Conservation (phyloP, 2,329 filamentous ascomycete species). For the Fusarium humuli region DNA sequence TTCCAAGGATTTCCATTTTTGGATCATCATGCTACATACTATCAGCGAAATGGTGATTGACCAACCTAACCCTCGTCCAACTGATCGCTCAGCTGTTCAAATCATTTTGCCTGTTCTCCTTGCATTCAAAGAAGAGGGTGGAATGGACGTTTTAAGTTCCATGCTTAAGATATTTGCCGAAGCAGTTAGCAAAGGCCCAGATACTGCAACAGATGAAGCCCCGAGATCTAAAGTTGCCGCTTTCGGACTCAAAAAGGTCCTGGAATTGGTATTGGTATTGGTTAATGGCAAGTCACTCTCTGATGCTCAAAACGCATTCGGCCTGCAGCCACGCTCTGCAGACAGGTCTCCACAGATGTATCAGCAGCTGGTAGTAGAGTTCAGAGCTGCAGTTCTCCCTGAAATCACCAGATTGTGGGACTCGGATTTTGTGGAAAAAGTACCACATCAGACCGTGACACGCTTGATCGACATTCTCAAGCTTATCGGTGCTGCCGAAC, state of each 20-base stretch:
- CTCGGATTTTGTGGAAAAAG: constrained; percentile 83
- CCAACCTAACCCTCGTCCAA: constrained; percentile 58
- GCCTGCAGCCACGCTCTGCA: constrained; percentile 54
- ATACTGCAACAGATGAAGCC: constrained; percentile 60
- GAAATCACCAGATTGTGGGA: constrained; percentile 85
- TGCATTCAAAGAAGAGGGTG: constrained; percentile 85
- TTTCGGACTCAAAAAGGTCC: constrained; percentile 80
- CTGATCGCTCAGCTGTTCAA: constrained; percentile 62
- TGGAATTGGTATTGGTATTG: constrained; percentile 82
- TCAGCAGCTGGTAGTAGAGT: constrained; percentile 85
- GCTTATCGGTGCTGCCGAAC: constrained; percentile 79
- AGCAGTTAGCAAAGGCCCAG: constrained; percentile 46
- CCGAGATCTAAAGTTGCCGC: constrained; percentile 62
- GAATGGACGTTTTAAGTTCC: constrained; percentile 77
- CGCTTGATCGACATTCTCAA: constrained; percentile 86
- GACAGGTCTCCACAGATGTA: constrained; percentile 61
- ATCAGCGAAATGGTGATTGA: constrained; percentile 85
- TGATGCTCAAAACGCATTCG: constrained; percentile 75
- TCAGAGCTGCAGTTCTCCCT: constrained; percentile 83
- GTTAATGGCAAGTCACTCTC: constrained; percentile 81
- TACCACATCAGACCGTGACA: constrained; percentile 80
- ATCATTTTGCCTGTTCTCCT: constrained; percentile 82
- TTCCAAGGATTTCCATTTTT: constrained; percentile 79
- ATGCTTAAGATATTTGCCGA: constrained; percentile 75
- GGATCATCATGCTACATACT: constrained; percentile 82